These are phyloP conservation scores for Prunus mume DNA, from an alignment of 306 rosid genomes.

Conservation along the genomic window DNA sequence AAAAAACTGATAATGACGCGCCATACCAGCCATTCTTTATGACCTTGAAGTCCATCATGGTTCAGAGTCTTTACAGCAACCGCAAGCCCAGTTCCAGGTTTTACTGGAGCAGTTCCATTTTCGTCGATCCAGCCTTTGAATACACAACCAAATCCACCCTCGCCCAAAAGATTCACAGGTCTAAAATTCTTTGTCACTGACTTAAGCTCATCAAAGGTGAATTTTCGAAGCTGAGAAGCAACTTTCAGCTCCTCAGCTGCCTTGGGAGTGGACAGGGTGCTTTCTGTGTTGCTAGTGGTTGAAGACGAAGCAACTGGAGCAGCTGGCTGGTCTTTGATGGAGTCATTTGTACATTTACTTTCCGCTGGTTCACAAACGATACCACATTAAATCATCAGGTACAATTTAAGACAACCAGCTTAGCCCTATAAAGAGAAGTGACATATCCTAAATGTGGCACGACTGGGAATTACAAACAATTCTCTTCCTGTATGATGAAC, in stretches of 20 bases:
- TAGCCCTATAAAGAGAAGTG: not conserved
- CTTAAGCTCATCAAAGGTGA: conserved; percentile 44
- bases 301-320: conserved; percentile 32
- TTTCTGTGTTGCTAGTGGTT: conserved; percentile 30
- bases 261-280: conserved; percentile 33
- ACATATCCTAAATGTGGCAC: not conserved
- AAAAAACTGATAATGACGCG: not conserved
- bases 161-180: conserved; percentile 43
- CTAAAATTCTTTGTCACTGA: conserved; percentile 45
- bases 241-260: conserved; percentile 34
- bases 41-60: conserved; percentile 50
- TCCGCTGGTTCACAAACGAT: conserved; percentile 26
- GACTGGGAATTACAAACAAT: not conserved
- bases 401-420: conserved; percentile 9
- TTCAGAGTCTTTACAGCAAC: conserved; percentile 67
- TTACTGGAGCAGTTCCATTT: conserved; percentile 30
- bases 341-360: conserved; percentile 27
- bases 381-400: not conserved
- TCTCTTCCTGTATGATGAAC: not conserved
- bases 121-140: conserved; percentile 54
- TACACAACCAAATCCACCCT: conserved; percentile 62
- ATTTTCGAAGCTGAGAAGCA: conserved; percentile 42
- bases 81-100: conserved; percentile 37
- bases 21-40: conserved; percentile 68
- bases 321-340: conserved; percentile 20